Evolutionary conservation across 2,329 filamentous ascomycete species (phyloP).

Genomic region (Cladophialophora immunda): DNA sequence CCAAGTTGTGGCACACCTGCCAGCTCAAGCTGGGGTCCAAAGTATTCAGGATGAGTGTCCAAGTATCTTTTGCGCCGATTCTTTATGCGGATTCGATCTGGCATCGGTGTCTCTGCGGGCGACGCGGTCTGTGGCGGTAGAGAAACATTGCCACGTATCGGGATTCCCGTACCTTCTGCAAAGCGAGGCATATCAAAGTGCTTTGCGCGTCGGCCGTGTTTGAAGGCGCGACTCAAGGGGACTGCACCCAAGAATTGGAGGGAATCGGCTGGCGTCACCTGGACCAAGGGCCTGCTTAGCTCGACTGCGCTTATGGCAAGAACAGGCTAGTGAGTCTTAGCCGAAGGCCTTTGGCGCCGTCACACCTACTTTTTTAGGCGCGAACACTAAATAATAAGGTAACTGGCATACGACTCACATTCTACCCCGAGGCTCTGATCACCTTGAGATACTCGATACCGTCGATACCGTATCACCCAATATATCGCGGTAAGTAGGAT

Average conservation of each 20-base stretch:
- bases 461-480: too few relatives aligned
- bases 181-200: constrained; percentile 29
- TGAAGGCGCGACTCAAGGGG: neutral
- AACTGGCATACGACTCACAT: too few relatives aligned
- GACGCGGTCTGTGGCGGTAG: constrained; percentile 9
- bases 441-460: too few relatives aligned
- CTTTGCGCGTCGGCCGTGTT: neutral
- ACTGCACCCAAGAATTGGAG: neutral
- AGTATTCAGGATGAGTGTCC: constrained; percentile 75
- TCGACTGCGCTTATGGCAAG: too few relatives aligned
- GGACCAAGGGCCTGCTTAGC: too few relatives aligned
- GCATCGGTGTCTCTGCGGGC: constrained; percentile 18
- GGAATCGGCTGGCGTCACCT: neutral
- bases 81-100: constrained; percentile 64
- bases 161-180: constrained; percentile 29
- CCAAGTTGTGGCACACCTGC: constrained; percentile 58
- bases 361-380: too few relatives aligned
- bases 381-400: too few relatives aligned
- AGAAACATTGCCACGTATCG: constrained; percentile 26
- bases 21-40: constrained; percentile 68
- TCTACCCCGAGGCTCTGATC: too few relatives aligned
- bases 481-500: too few relatives aligned
- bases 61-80: constrained; percentile 83
- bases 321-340: too few relatives aligned
- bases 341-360: too few relatives aligned